Conservation (phyloP, 176 grass and related monocot species). For the Oryza glaberrima region DNA sequence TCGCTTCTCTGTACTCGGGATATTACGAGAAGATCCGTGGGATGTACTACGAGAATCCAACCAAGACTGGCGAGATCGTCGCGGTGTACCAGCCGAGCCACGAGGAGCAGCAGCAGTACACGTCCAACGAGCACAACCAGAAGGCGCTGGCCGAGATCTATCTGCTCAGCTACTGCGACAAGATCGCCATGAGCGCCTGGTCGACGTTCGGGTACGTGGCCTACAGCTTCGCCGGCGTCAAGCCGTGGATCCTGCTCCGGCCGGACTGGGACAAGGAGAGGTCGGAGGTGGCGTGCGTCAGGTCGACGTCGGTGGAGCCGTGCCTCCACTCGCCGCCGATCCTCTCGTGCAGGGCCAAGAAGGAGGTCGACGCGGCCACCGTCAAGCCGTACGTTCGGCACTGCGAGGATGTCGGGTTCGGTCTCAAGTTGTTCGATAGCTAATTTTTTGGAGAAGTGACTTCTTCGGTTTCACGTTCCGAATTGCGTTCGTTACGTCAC, state of each 20-base stretch:
- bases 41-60: constrained; percentile 84
- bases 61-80: constrained; percentile 64
- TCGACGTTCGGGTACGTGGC: constrained; percentile 94
- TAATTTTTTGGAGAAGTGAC: constrained; percentile 31
- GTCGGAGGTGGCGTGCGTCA: constrained; percentile 60
- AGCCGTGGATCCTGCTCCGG: constrained; percentile 83
- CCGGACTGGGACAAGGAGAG: constrained; percentile 65
- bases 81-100: constrained; percentile 91
- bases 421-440: constrained; percentile 73
- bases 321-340: constrained; percentile 89
- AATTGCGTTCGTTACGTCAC: not conserved
- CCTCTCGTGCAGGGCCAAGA: constrained; percentile 62
- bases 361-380: constrained; percentile 57
- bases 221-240: constrained; percentile 75
- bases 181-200: constrained; percentile 81
- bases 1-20: constrained; percentile 74
- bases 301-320: constrained; percentile 76
- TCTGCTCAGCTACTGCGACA: constrained; percentile 84
- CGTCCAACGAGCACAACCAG: constrained; percentile 86
- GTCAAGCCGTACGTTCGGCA: constrained; percentile 71
- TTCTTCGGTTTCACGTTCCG: not conserved
- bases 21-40: constrained; percentile 85
- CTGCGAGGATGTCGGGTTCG: constrained; percentile 82
- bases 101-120: constrained; percentile 85
- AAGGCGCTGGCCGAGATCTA: constrained; percentile 88